phyloP scores from a whole-genome alignment of 768 basidiomycete species.

The Tulasnella sp. region DNA sequence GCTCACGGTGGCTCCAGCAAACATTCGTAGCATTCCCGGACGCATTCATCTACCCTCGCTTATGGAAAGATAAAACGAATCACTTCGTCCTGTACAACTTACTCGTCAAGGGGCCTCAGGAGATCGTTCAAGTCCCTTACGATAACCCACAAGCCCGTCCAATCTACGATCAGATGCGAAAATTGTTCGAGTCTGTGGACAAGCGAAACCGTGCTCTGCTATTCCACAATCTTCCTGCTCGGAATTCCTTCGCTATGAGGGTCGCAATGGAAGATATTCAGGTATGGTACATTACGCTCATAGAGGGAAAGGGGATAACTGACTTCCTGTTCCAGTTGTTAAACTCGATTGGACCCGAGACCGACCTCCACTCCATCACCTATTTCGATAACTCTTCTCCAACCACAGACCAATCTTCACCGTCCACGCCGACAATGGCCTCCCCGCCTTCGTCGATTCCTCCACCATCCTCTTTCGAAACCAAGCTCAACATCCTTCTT shows the following conservation, averaged over 20 bases:
- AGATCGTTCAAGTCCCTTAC: slow-evolving; percentile 43
- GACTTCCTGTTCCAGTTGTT: slow-evolving; percentile 55
- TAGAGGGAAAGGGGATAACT: slow-evolving; percentile 41
- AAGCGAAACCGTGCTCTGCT: slow-evolving; percentile 80
- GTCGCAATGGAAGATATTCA: slow-evolving; percentile 63
- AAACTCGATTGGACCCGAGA: slow-evolving; percentile 72
- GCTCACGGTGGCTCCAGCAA: slow-evolving; percentile 50
- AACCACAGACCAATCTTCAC: not conserved
- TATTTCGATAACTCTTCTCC: slow-evolving; percentile 56
- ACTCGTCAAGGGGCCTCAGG: slow-evolving; percentile 50
- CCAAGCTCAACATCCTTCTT: slow-evolving; percentile 72
- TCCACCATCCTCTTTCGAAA: slow-evolving; percentile 51
- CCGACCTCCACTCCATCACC: slow-evolving; percentile 58
- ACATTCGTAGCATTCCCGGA: slow-evolving; percentile 73
- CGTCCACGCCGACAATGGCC: slow-evolving; percentile 28
- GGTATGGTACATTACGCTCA: slow-evolving; percentile 47
- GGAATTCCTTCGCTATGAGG: slow-evolving; percentile 42
- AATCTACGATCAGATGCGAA: slow-evolving; percentile 48
- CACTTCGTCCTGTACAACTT: slow-evolving; percentile 51
- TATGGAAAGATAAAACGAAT: slow-evolving; percentile 61
- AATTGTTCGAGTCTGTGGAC: slow-evolving; percentile 69
- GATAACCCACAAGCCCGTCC: slow-evolving; percentile 47
- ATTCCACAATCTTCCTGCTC: slow-evolving; percentile 67
- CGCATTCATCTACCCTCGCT: slow-evolving; percentile 70
- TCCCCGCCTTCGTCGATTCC: not conserved